These are phyloP conservation scores for Mytilinidion resinicola DNA, from an alignment of 495 filamentous ascomycete genomes.

Conservation along the genomic window DNA sequence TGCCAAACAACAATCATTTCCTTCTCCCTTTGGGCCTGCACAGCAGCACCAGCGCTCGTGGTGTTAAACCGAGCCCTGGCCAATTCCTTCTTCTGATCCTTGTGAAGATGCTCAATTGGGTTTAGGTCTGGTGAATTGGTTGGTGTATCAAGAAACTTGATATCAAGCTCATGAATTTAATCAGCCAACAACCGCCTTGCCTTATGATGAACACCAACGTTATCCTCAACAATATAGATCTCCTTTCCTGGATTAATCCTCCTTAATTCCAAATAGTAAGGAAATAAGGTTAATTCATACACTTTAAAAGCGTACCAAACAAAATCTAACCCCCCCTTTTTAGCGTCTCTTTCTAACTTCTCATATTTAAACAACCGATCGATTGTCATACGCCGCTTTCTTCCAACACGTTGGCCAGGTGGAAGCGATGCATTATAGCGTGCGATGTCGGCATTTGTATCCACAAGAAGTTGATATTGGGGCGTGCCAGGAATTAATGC, in stretches of 20 bases:
- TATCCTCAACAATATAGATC: neutral
- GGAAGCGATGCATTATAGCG: neutral
- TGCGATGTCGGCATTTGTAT: neutral
- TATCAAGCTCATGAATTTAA: neutral
- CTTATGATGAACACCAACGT: neutral
- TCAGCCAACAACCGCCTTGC: neutral
- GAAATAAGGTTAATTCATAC: neutral
- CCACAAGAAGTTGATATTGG: neutral
- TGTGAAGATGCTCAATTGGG: neutral
- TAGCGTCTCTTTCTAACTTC: neutral
- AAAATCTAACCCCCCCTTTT: neutral
- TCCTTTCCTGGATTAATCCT: neutral
- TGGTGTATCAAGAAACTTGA: neutral
- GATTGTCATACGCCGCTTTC: neutral
- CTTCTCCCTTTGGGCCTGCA: too few species aligned
- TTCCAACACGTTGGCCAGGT: neutral
- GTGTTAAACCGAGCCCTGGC: too few species aligned
- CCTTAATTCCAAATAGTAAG: neutral
- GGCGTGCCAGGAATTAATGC: neutral
- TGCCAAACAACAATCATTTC: too few species aligned
- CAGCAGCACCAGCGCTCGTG: too few species aligned
- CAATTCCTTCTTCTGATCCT: too few species aligned
- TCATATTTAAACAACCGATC: neutral
- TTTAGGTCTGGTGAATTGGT: neutral
- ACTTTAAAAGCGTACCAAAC: neutral